Evolutionary conservation across 176 grass and related monocot genomes (phyloP).

Genomic region (Panicum miliaceum): DNA sequence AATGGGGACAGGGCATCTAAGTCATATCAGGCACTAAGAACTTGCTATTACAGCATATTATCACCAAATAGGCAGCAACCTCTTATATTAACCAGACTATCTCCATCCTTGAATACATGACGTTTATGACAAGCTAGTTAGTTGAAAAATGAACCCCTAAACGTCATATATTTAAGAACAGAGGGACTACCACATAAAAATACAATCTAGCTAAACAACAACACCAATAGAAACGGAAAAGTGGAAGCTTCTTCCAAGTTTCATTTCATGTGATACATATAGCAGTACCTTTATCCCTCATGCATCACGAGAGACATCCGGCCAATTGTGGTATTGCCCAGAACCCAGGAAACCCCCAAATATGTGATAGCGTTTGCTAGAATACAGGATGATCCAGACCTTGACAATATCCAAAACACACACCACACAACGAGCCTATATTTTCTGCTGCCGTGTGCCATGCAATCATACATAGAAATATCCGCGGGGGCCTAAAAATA

Average conservation of each 20-base stretch:
- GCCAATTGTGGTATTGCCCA: neutral
- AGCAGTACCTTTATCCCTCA: neutral
- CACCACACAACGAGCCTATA: neutral
- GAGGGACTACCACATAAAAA: neutral
- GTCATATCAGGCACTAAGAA: neutral
- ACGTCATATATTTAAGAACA: too few species aligned
- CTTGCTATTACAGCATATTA: neutral
- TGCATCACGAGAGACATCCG: neutral
- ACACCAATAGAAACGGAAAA: neutral
- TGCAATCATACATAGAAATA: slow-evolving; percentile 24
- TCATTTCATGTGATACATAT: neutral
- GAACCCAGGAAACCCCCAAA: neutral
- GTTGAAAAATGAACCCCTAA: too few species aligned
- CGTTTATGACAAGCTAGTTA: too few species aligned
- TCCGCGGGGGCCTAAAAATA: slow-evolving; percentile 29
- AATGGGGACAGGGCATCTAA: neutral
- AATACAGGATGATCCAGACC: neutral
- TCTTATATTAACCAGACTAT: neutral
- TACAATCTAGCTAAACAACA: neutral
- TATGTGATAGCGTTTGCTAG: neutral
- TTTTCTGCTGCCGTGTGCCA: neutral
- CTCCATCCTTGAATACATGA: too few species aligned
- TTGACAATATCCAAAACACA: neutral
- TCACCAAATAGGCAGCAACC: neutral
- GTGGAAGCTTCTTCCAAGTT: neutral